Percentiles rank a stretch among this genome's conserved stretches.
Evolutionary conservation across 495 filamentous ascomycete genomes (phyloP).

Genomic region (Staphylotrichum tortipilum): DNA sequence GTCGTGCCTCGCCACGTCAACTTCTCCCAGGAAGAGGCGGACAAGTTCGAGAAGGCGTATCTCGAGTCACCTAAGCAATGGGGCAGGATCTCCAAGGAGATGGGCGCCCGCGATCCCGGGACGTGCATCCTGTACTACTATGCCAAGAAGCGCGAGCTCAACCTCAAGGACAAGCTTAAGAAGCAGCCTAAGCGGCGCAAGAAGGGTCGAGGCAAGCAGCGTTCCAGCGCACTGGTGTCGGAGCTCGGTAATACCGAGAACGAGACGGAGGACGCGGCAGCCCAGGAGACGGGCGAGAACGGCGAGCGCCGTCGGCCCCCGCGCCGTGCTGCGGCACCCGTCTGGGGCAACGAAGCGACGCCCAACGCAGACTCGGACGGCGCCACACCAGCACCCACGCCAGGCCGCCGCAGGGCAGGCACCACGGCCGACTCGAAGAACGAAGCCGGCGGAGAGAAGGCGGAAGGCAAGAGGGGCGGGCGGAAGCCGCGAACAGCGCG

Average conservation of each 20-base stretch:
- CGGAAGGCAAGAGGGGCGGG: conserved; percentile 36
- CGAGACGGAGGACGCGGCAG: conserved; percentile 38
- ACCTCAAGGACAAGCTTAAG: conserved; percentile 78
- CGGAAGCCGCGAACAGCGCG: conserved; percentile 39
- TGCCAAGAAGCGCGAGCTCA: conserved; percentile 75
- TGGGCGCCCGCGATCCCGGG: conserved; percentile 66
- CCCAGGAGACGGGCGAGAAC: conserved; percentile 42
- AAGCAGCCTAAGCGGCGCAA: conserved; percentile 59
- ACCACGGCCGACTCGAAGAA: conserved; percentile 27
- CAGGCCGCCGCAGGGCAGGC: conserved; percentile 44
- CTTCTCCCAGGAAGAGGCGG: conserved; percentile 72
- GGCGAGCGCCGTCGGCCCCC: conserved; percentile 42
- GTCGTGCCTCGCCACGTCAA: conserved; percentile 71
- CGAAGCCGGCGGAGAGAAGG: conserved; percentile 48
- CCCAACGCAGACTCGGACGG: conserved; percentile 46
- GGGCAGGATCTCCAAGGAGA: conserved; percentile 71
- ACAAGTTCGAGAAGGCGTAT: conserved; percentile 69
- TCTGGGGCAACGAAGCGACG: conserved; percentile 39
- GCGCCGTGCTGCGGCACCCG: conserved; percentile 46
- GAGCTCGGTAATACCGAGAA: conserved; percentile 57
- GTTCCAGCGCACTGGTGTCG: conserved; percentile 67
- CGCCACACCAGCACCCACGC: conserved; percentile 40
- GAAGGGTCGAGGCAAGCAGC: conserved; percentile 51
- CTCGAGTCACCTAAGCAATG: conserved; percentile 82
- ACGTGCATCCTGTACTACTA: conserved; percentile 95